A percentile compares a stretch with the other conserved stretches of the same genome.
phyloP scores from a whole-genome alignment of 257 asterid species.

The Anisodus acutangulus region DNA sequence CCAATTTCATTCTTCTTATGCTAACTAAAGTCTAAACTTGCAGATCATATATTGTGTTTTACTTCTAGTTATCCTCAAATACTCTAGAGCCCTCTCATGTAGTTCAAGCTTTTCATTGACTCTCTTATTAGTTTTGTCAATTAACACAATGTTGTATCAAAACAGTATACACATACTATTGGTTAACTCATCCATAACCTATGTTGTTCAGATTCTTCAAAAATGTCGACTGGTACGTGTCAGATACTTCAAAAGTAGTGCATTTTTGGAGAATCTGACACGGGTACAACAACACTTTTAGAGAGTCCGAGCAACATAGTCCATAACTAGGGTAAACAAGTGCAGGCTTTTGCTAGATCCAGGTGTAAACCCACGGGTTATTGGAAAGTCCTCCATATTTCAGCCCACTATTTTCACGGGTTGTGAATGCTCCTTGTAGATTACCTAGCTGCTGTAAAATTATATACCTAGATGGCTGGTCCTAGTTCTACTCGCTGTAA shows the following conservation, averaged over 20 bases:
- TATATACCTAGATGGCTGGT: not conserved
- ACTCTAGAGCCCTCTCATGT: not conserved
- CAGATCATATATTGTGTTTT: not conserved
- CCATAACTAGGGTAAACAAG: conserved; percentile 22
- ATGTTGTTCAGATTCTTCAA: too few species aligned
- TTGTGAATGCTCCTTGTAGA: not conserved
- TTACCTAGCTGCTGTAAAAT: not conserved
- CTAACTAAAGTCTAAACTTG: not conserved
- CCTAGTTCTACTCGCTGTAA: not conserved
- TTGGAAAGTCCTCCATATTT: not conserved
- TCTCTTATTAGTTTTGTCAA: not conserved
- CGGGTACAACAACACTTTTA: too few species aligned
- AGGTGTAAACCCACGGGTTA: not conserved
- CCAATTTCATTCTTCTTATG: not conserved
- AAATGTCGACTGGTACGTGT: too few species aligned
- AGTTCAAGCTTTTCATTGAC: not conserved
- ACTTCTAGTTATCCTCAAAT: not conserved
- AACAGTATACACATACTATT: not conserved
- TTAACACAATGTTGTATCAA: not conserved
- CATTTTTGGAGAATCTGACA: too few species aligned
- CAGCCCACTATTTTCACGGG: not conserved
- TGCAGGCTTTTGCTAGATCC: not conserved
- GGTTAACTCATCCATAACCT: not conserved
- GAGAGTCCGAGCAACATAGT: not conserved
- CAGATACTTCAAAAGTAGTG: too few species aligned